phyloP scores from a whole-genome alignment of 2,329 filamentous ascomycete species.

The Fusarium udum region DNA sequence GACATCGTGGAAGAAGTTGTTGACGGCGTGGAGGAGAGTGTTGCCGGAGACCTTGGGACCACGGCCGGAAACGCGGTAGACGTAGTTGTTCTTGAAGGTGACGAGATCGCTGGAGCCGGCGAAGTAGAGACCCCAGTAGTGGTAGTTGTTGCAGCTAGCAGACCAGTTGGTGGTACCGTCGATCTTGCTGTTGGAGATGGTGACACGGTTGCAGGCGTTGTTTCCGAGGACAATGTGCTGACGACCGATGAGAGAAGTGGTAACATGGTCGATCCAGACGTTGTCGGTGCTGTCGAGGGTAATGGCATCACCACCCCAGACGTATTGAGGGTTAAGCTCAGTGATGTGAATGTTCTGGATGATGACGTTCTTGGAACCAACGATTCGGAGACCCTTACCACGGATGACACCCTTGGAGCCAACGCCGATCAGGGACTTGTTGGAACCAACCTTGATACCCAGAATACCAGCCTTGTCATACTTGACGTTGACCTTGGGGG shows the following conservation, averaged over 20 bases:
- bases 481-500: constrained; percentile 55
- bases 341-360: constrained; percentile 68
- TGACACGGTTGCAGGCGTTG: constrained; percentile 62
- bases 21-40: constrained; percentile 66
- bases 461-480: constrained; percentile 62
- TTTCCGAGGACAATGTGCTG: constrained; percentile 69
- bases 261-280: constrained; percentile 64
- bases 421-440: constrained; percentile 67
- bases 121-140: constrained; percentile 70
- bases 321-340: constrained; percentile 64
- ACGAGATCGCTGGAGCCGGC: constrained; percentile 63
- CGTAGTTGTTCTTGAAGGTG: constrained; percentile 69
- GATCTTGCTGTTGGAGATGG: constrained; percentile 69
- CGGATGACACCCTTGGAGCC: constrained; percentile 64
- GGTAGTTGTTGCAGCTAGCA: constrained; percentile 65
- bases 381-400: constrained; percentile 65
- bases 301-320: constrained; percentile 69
- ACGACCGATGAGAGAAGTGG: constrained; percentile 66
- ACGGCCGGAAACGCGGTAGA: constrained; percentile 67
- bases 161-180: constrained; percentile 64
- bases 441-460: constrained; percentile 62
- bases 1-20: constrained; percentile 69
- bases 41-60: constrained; percentile 67
- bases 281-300: constrained; percentile 58
- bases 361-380: constrained; percentile 63